Percentiles rank a stretch among this genome's conserved stretches.
phyloP scores from a whole-genome alignment of 805 yeast species.

The Sugiyamaella marilandica region DNA sequence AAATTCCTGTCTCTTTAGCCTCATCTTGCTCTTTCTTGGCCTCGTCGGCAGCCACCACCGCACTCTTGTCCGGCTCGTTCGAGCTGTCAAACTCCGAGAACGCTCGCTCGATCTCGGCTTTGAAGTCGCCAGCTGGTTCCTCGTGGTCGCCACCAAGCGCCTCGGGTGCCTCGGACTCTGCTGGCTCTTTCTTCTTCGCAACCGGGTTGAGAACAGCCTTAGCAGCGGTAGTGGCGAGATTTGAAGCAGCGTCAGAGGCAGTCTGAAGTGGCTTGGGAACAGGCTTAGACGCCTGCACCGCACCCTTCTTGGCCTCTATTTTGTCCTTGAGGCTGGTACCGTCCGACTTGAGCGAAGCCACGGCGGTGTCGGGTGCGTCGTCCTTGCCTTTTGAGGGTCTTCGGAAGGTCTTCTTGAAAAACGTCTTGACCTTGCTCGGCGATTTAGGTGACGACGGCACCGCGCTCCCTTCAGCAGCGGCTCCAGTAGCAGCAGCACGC shows the following conservation, averaged over 20 bases:
- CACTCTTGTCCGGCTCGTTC: conserved; percentile 7
- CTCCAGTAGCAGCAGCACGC: background rate
- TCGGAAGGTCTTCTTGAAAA: conserved; percentile 4
- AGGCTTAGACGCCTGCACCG: conserved; percentile 3
- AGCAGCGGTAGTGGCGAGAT: conserved; percentile 13
- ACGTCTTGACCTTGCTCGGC: conserved; percentile 2
- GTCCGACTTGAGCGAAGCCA: conserved; percentile 4
- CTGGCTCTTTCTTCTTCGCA: conserved; percentile 3
- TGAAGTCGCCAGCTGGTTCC: conserved; percentile 6
- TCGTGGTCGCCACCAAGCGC: conserved; percentile 6
- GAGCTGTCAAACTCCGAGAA: conserved; percentile 10
- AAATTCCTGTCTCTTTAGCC: conserved; percentile 11
- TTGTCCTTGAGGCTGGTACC: conserved; percentile 13
- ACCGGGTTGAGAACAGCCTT: conserved; percentile 5
- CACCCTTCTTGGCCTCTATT: conserved; percentile 10
- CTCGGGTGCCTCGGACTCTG: background rate
- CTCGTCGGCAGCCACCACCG: conserved; percentile 4
- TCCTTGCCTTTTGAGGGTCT: conserved; percentile 1
- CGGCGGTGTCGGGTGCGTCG: background rate
- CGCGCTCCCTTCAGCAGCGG: background rate
- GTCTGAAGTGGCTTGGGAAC: conserved; percentile 13
- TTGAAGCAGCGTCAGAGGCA: conserved; percentile 14
- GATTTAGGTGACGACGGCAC: conserved; percentile 1
- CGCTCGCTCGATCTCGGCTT: conserved; percentile 7
- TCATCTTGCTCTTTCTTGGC: conserved; percentile 1